Base-by-base conservation (phyloP, 306 rosid genomes). In the Pueraria montana region DNA sequence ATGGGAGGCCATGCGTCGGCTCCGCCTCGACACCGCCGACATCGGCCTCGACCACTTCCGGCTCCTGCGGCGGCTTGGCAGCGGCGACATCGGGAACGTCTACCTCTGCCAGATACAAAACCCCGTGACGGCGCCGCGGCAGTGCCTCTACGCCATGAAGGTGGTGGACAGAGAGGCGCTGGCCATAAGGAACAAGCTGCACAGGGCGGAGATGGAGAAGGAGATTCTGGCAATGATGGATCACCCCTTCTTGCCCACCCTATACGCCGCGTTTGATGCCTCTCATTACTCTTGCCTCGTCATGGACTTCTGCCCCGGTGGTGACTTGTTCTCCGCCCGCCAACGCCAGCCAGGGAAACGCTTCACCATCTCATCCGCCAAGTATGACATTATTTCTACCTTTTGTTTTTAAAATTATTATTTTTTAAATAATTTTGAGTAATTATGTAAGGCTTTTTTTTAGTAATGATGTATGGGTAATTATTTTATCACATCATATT, bases 81-180 rank as follows among this genome's bases (percentile, higher is more conserved):
- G 66, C 9, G 66, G 66, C 66, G 66, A 59, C 66, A 59, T 59
- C n/a, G 66, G 66, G 36, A 59, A 24, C 66, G 66, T 59, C n/a
- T 59, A 59, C 36, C 66, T 59, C 36, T 59, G 66, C 36, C 36
- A 59, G 17, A 59, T 59, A 23, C 34, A 14, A 14, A 21, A 23
- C 17, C 34, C 64, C 5, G 32, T 4, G 32, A n/a, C 4, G 34
- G 36, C 36, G 36, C 23, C 3, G 64, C 16, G 17, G 30, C 36
- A 24, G 36, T 24, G 66, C 66, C 36, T 59, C 36, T 59, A 23
- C 36, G 66, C 66, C 36, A 59, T 59, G 36, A 58, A 58, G 32
- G 64, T 58, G 8, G 34, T 58, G 32, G 64, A 58, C 30, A 58
- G 32, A 23, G 64, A 58, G 8, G 64, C 64, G 6, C 64, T 58